Conservation (phyloP, 345 rosid species). For the Salix udensis region DNA sequence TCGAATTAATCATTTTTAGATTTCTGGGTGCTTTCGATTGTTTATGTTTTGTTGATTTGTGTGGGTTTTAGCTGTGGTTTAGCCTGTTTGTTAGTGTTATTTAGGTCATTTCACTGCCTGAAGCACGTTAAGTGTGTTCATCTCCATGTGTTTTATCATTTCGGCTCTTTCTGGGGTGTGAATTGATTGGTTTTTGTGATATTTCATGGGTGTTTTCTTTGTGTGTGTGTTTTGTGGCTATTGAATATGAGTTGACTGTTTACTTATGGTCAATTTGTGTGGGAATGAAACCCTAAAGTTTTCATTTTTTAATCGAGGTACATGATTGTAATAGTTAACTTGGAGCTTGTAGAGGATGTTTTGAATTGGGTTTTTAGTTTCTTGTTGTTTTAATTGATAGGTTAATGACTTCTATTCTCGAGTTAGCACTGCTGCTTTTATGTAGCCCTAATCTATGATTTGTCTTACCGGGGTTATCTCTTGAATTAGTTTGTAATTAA, state of each 20-base stretch:
- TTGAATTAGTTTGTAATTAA: conserved; percentile 20
- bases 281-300: conserved; percentile 43
- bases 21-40: conserved; percentile 16
- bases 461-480: conserved; percentile 17
- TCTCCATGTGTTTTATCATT: conserved; percentile 24
- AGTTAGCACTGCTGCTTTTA: not conserved
- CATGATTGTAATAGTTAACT: conserved; percentile 7
- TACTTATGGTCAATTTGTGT: conserved; percentile 29
- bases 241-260: conserved; percentile 30
- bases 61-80: conserved; percentile 18
- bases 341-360: conserved; percentile 18
- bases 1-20: conserved; percentile 13
- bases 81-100: conserved; percentile 28
- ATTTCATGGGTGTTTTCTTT: conserved; percentile 28
- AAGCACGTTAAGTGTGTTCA: conserved; percentile 40
- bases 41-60: conserved; percentile 16
- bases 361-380: conserved; percentile 23
- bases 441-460: conserved; percentile 45
- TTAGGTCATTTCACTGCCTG: conserved; percentile 53
- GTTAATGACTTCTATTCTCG: conserved; percentile 11
- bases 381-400: conserved; percentile 1
- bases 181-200: conserved; percentile 37
- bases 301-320: conserved; percentile 20
- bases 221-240: conserved; percentile 17
- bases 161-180: conserved; percentile 36